phyloP scores from a whole-genome alignment of 2,329 filamentous ascomycete genomes.

The Clarireedia monteithiana region DNA sequence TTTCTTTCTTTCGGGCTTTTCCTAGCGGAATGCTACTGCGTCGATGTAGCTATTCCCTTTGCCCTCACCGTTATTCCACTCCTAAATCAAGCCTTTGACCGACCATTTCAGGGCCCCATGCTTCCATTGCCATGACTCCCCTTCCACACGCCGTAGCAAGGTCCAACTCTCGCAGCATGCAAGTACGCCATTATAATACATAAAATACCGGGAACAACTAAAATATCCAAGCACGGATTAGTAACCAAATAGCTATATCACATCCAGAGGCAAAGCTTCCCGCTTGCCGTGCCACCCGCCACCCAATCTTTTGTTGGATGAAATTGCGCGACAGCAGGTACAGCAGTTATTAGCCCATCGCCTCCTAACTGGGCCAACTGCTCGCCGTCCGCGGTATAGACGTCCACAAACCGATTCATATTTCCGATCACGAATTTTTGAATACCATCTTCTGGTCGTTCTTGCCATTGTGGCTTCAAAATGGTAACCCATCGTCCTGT shows the following conservation, averaged over 20 bases:
- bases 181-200: not conserved
- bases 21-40: too few relatives aligned
- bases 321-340: conserved; percentile 86
- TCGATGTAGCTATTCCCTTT: too few relatives aligned
- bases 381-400: conserved; percentile 74
- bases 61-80: too few relatives aligned
- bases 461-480: conserved; percentile 80
- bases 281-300: conserved; percentile 81
- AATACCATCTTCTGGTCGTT: conserved; percentile 65
- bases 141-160: too few relatives aligned
- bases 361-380: conserved; percentile 84
- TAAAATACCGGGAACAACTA: not conserved
- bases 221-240: not conserved
- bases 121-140: too few relatives aligned
- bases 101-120: too few relatives aligned
- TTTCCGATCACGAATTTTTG: conserved; percentile 91
- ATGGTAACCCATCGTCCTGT: conserved; percentile 91
- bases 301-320: conserved; percentile 88
- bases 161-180: too few relatives aligned
- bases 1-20: too few relatives aligned
- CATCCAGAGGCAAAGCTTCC: conserved; percentile 89
- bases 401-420: conserved; percentile 95
- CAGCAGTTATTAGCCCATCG: conserved; percentile 77
- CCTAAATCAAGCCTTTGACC: too few relatives aligned
- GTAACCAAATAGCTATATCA: conserved; percentile 32